Evolutionary conservation across 2,329 filamentous ascomycete genomes (phyloP).

Genomic region (Hypoxylon sp.): DNA sequence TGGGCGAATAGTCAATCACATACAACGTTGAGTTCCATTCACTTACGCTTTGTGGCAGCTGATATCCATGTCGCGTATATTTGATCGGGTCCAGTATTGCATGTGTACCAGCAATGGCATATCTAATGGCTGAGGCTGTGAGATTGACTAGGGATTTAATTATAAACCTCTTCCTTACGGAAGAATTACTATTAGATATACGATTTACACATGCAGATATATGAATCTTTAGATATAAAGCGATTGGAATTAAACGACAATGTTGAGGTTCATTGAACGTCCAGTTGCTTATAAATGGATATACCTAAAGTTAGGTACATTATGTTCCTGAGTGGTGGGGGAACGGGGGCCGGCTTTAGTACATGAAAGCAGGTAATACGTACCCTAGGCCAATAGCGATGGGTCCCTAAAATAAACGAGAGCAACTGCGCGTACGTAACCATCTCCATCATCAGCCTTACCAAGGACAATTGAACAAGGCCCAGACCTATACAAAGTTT

Average conservation of each 20-base stretch:
- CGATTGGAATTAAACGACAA: no score
- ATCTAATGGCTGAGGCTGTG: background rate
- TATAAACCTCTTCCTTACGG: background rate
- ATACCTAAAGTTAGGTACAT: no score
- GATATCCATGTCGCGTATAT: constrained; percentile 4
- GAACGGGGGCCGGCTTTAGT: background rate
- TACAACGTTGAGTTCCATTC: constrained; percentile 27
- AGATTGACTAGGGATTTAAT: background rate
- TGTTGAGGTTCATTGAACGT: no score
- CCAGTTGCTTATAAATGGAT: no score
- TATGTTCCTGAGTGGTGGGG: background rate
- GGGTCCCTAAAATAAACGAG: constrained; percentile 1
- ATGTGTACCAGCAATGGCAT: background rate
- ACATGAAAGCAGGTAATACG: background rate
- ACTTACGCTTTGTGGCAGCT: constrained; percentile 15
- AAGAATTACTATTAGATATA: background rate
- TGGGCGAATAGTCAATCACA: constrained; percentile 7
- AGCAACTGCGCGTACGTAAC: constrained; percentile 38
- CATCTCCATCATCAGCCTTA: constrained; percentile 36
- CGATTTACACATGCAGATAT: background rate
- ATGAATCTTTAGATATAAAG: no score
- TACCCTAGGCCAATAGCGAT: background rate
- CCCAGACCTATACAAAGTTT: constrained; percentile 9
- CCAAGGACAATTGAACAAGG: constrained; percentile 21
- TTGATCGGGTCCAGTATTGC: background rate